phyloP scores from a whole-genome alignment of 2,329 filamentous ascomycete species.

The Podosphaera fusca region DNA sequence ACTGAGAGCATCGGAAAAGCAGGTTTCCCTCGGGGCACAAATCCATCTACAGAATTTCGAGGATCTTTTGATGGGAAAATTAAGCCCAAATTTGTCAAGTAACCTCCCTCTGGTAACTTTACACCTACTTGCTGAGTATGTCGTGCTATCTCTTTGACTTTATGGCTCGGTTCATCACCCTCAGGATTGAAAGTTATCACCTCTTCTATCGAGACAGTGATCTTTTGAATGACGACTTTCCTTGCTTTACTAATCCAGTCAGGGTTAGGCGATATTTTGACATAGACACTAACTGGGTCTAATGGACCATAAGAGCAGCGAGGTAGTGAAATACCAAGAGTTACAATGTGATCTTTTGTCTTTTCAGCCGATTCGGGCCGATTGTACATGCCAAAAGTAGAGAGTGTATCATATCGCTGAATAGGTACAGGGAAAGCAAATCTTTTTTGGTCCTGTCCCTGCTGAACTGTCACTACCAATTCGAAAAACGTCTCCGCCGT shows the following conservation, averaged over 20 bases:
- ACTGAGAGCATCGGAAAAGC: conserved; percentile 80
- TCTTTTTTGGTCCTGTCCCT: conserved; percentile 74
- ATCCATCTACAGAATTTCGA: conserved; percentile 55
- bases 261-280: conserved; percentile 77
- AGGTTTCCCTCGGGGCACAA: conserved; percentile 62
- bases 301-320: conserved; percentile 91
- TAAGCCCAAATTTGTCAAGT: conserved; percentile 75
- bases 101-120: conserved; percentile 75
- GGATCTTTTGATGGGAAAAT: conserved; percentile 80
- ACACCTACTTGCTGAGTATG: conserved; percentile 61
- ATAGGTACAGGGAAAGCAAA: conserved; percentile 81
- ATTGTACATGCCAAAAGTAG: conserved; percentile 99
- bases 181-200: conserved; percentile 98
- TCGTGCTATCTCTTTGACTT: conserved; percentile 67
- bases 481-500: conserved; percentile 97
- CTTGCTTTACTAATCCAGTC: conserved; percentile 81
- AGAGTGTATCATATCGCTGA: conserved; percentile 83
- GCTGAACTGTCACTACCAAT: conserved; percentile 84
- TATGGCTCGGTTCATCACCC: conserved; percentile 81
- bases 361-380: conserved; percentile 71
- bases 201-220: conserved; percentile 84
- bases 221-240: conserved; percentile 80
- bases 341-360: conserved; percentile 75
- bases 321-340: conserved; percentile 73
- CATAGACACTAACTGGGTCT: conserved; percentile 87